Evolutionary conservation across 1,139 yeast species (phyloP).

Genomic region (Yamadazyma atlantica): DNA sequence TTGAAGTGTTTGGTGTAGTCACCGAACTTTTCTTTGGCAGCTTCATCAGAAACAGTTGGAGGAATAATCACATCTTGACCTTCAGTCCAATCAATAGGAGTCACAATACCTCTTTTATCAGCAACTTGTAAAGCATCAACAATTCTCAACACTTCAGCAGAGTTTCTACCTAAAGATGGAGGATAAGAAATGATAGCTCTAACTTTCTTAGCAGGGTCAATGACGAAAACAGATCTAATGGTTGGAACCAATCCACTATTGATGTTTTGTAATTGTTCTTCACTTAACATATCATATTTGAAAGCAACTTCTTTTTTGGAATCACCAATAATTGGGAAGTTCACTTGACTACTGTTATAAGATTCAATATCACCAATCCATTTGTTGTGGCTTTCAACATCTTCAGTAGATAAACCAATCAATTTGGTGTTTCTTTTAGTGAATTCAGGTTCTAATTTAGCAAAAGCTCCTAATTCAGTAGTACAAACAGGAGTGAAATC

Average conservation of each 20-base stretch:
- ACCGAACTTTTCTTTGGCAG: conserved; percentile 79
- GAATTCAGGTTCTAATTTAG: conserved; percentile 79
- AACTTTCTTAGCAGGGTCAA: conserved; percentile 75
- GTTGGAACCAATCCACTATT: conserved; percentile 64
- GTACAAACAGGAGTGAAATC: conserved; percentile 96
- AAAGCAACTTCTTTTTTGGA: conserved; percentile 67
- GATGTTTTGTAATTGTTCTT: conserved; percentile 58
- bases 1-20: conserved; percentile 80
- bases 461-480: conserved; percentile 91
- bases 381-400: conserved; percentile 51
- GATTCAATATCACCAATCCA: conserved; percentile 88
- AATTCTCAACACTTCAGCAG: conserved; percentile 82
- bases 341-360: conserved; percentile 62
- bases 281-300: conserved; percentile 66
- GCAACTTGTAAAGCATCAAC: conserved; percentile 78
- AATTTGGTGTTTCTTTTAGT: conserved; percentile 77
- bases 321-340: conserved; percentile 83
- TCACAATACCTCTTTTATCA: conserved; percentile 69
- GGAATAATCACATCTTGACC: conserved; percentile 87
- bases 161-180: conserved; percentile 84
- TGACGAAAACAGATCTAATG: conserved; percentile 78
- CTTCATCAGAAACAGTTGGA: conserved; percentile 68
- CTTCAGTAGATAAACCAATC: conserved; percentile 78
- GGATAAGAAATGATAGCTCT: conserved; percentile 78
- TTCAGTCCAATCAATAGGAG: conserved; percentile 85